Conservation (phyloP, 2,329 filamentous ascomycete genomes). For the Fonsecaea monophora region DNA sequence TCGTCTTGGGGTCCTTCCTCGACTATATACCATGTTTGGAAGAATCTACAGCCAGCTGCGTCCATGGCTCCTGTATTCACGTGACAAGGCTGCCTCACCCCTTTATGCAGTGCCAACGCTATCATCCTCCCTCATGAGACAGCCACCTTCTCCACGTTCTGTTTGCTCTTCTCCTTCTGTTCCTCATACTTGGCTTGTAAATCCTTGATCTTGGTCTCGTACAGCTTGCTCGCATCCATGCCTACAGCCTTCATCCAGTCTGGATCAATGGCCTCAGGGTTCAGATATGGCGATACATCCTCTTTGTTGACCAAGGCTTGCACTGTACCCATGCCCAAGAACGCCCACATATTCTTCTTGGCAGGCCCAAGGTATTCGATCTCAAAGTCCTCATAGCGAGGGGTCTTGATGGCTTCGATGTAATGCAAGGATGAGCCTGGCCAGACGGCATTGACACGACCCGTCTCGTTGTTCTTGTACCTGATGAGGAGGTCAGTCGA, state of each 20-base stretch:
- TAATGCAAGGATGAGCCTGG: slow-evolving; percentile 61
- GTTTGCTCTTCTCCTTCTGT: slow-evolving; percentile 27
- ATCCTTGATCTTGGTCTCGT: slow-evolving; percentile 36
- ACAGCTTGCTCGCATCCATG: slow-evolving; percentile 34
- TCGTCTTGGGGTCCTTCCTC: background rate
- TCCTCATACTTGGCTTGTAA: slow-evolving; percentile 33
- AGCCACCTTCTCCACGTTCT: slow-evolving; percentile 31
- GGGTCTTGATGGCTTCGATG: slow-evolving; percentile 49
- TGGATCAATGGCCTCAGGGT: slow-evolving; percentile 45
- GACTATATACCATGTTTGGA: background rate
- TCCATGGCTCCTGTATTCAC: background rate
- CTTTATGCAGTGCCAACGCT: background rate
- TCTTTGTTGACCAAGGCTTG: slow-evolving; percentile 41
- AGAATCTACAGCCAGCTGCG: background rate
- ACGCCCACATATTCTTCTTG: slow-evolving; percentile 44
- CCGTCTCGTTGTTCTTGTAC: slow-evolving; percentile 53
- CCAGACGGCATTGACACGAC: slow-evolving; percentile 57
- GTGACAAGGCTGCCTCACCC: slow-evolving; percentile 18
- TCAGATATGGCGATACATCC: slow-evolving; percentile 46
- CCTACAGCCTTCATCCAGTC: slow-evolving; percentile 44
- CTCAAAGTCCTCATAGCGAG: slow-evolving; percentile 56
- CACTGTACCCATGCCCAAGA: slow-evolving; percentile 45
- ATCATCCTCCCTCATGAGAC: slow-evolving; percentile 9
- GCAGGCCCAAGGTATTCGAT: slow-evolving; percentile 46
- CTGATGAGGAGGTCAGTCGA: slow-evolving; percentile 35